Percentiles rank a stretch among this genome's conserved stretches.
phyloP scores from a whole-genome alignment of 495 filamentous ascomycete genomes.

The Acidomyces sp. region DNA sequence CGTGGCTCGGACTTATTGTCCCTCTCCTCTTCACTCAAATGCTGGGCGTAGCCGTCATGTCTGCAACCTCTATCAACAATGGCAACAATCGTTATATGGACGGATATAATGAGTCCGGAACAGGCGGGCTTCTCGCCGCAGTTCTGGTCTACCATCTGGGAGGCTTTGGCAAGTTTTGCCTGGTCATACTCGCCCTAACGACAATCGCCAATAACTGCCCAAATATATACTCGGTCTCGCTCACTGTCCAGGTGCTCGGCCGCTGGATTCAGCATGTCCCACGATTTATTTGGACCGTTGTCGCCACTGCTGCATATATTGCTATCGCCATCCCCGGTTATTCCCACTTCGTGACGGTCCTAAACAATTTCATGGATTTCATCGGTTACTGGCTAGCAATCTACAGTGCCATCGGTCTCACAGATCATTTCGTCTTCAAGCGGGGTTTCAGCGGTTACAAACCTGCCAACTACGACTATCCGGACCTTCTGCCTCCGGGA shows the following conservation, averaged over 20 bases:
- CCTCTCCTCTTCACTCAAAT: slow-evolving; percentile 68
- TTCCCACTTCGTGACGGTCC: slow-evolving; percentile 52
- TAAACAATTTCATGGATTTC: slow-evolving; percentile 59
- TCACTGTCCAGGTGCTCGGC: slow-evolving; percentile 61
- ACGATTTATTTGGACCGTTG: slow-evolving; percentile 61
- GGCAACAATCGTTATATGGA: slow-evolving; percentile 40
- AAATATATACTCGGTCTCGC: slow-evolving; percentile 72
- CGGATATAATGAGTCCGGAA: slow-evolving; percentile 48
- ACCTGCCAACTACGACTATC: slow-evolving; percentile 47
- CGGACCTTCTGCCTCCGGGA: slow-evolving; percentile 52
- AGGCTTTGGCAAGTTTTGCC: slow-evolving; percentile 68
- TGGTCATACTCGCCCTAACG: slow-evolving; percentile 64
- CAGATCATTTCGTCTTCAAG: slow-evolving; percentile 69
- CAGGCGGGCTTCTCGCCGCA: slow-evolving; percentile 58
- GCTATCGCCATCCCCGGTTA: slow-evolving; percentile 71
- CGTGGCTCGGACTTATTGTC: slow-evolving; percentile 55
- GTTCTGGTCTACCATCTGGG: slow-evolving; percentile 56
- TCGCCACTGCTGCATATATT: slow-evolving; percentile 55
- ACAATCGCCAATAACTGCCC: slow-evolving; percentile 81
- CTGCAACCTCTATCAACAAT: slow-evolving; percentile 42
- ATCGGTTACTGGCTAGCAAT: slow-evolving; percentile 70
- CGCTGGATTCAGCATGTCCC: slow-evolving; percentile 54
- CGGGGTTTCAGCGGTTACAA: slow-evolving; percentile 50
- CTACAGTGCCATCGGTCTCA: slow-evolving; percentile 57
- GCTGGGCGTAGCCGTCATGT: slow-evolving; percentile 61